Evolutionary conservation across 2,329 filamentous ascomycete genomes (phyloP).

Genomic region (Truncatella angustata): DNA sequence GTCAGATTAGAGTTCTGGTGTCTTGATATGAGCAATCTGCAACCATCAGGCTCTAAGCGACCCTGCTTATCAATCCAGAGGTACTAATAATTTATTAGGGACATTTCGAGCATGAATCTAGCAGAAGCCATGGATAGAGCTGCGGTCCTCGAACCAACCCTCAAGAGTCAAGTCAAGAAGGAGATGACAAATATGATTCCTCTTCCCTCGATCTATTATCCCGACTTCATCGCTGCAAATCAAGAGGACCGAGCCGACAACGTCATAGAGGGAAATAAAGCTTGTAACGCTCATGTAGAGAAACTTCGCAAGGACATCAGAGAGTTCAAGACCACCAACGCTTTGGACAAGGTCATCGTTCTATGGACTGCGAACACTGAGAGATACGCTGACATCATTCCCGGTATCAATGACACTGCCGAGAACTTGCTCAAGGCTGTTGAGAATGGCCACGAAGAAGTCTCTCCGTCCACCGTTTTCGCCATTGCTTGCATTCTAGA

Average conservation of each 20-base stretch:
- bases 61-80: too few species aligned
- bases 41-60: too few species aligned
- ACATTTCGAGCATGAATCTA: constrained; percentile 89
- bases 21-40: not conserved
- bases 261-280: constrained; percentile 77
- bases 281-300: constrained; percentile 84
- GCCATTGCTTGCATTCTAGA: constrained; percentile 93
- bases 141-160: constrained; percentile 88
- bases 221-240: constrained; percentile 98
- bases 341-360: constrained; percentile 91
- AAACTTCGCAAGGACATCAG: constrained; percentile 90
- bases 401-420: constrained; percentile 93
- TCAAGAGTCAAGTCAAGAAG: constrained; percentile 88
- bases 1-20: not conserved
- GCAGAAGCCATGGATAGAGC: constrained; percentile 94
- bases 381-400: constrained; percentile 84
- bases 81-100: constrained; percentile 55
- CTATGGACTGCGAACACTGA: constrained; percentile 99
- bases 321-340: constrained; percentile 84
- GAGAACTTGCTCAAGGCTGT: constrained; percentile 90
- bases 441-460: constrained; percentile 79
- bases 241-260: constrained; percentile 97
- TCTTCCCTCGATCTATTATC: constrained; percentile 95
- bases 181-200: constrained; percentile 89
- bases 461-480: constrained; percentile 95